Evolutionary conservation across 176 grass and related monocot species (phyloP).

Genomic region (Urochloa ruziziensis): DNA sequence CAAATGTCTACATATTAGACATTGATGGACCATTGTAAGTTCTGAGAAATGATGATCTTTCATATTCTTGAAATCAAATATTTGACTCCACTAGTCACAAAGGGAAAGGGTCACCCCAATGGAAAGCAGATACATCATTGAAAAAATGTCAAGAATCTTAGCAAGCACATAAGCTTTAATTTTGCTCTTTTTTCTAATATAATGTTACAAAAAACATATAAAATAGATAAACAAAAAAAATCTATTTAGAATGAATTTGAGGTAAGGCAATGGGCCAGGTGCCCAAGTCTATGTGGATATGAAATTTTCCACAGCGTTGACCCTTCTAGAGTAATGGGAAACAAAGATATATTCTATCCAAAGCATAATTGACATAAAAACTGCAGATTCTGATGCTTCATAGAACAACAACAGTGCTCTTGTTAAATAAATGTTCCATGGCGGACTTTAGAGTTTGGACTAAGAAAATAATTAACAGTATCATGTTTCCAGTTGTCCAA

Average conservation of each 20-base stretch:
- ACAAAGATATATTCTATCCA: neutral
- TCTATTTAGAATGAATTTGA: neutral
- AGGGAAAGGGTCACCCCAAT: no score
- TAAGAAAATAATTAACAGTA: neutral
- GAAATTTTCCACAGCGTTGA: neutral
- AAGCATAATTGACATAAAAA: neutral
- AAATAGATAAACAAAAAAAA: neutral
- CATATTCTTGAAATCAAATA: neutral
- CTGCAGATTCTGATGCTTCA: neutral
- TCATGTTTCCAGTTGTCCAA: slow-evolving; percentile 4
- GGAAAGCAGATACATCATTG: neutral
- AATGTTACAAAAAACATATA: neutral
- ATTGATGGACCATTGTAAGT: neutral
- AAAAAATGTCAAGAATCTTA: neutral
- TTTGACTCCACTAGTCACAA: neutral
- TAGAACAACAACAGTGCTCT: neutral
- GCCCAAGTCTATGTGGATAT: neutral
- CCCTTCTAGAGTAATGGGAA: no score
- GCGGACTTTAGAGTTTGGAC: neutral
- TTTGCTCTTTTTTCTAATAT: neutral
- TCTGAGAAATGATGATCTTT: neutral
- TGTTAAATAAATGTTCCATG: neutral
- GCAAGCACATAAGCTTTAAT: neutral
- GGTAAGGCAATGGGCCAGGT: neutral
- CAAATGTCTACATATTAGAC: neutral